Conservation (phyloP, 2,329 filamentous ascomycete genomes). For the Cadophora sp. region DNA sequence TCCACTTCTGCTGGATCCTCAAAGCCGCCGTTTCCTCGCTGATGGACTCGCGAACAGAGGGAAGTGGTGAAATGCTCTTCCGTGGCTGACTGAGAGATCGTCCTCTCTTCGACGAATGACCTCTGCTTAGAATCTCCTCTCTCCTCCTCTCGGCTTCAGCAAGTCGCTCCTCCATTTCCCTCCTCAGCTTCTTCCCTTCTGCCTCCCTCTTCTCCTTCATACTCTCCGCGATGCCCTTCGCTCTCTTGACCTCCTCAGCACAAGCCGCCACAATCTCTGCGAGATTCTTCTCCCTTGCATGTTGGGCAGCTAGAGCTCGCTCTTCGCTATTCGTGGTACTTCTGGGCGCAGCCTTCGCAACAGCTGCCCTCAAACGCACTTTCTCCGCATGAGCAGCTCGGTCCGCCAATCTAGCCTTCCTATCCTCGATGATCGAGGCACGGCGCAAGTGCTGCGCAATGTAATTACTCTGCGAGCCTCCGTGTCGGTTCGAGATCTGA, state of each 20-base stretch:
- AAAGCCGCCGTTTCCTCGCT: constrained; percentile 67
- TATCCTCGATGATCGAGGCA: constrained; percentile 80
- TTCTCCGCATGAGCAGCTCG: constrained; percentile 84
- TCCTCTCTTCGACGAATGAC: constrained; percentile 57
- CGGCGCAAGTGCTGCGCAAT: constrained; percentile 81
- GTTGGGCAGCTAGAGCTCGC: constrained; percentile 76
- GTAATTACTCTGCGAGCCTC: constrained; percentile 74
- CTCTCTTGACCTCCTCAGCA: constrained; percentile 82
- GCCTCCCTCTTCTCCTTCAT: constrained; percentile 83
- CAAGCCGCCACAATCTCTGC: constrained; percentile 83
- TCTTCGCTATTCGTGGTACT: constrained; percentile 75
- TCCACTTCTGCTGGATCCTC: constrained; percentile 76
- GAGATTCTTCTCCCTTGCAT: constrained; percentile 80
- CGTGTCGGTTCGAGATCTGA: constrained; percentile 52
- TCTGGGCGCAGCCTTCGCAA: constrained; percentile 72
- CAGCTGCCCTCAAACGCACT: constrained; percentile 76
- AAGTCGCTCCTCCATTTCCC: constrained; percentile 81
- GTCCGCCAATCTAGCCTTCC: constrained; percentile 80
- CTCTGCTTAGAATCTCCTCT: constrained; percentile 65
- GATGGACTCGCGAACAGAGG: constrained; percentile 56
- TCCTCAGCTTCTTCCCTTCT: constrained; percentile 71
- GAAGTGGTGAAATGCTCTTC: constrained; percentile 57
- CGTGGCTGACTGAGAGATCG: constrained; percentile 61
- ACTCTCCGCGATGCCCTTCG: constrained; percentile 81
- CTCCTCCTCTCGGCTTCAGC: constrained; percentile 78